These are phyloP conservation scores for Populus ilicifolia DNA, from an alignment of 345 rosid species.

Conservation along the genomic window DNA sequence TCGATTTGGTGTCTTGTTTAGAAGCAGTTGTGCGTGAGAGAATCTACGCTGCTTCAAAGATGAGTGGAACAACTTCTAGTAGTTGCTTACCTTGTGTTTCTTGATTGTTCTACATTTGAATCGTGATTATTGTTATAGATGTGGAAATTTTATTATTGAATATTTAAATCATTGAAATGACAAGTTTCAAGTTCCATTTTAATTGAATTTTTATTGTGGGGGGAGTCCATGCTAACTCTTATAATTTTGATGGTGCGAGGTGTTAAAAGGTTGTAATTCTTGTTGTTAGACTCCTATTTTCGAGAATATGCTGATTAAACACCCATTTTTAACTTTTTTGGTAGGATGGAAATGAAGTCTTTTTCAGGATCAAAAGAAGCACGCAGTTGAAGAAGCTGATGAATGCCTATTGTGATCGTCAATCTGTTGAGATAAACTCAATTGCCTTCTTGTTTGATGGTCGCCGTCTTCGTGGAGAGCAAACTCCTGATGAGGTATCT, in stretches of 20 bases:
- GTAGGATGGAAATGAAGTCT: constrained; percentile 34
- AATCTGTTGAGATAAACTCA: constrained; percentile 31
- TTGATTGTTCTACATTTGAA: not conserved
- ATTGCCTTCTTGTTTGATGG: constrained; percentile 35
- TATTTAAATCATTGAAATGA: no score
- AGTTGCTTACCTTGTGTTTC: not conserved
- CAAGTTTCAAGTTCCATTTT: no score
- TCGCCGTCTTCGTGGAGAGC: constrained; percentile 28
- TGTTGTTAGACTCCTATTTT: no score
- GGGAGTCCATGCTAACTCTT: no score
- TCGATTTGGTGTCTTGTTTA: no score
- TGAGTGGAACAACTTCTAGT: not conserved
- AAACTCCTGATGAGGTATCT: constrained; percentile 30
- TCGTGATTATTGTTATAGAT: no score
- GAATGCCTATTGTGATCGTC: constrained; percentile 30
- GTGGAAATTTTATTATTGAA: no score
- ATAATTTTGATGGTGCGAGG: no score
- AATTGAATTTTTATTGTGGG: no score
- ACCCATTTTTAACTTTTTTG: not conserved
- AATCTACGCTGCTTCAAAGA: no score
- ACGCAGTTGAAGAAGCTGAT: constrained; percentile 30
- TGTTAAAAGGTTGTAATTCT: no score
- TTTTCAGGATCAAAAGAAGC: constrained; percentile 34
- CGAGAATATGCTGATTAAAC: not conserved
- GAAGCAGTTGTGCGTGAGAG: no score